Percentiles rank a stretch among this genome's conserved stretches.
Evolutionary conservation across 2,329 filamentous ascomycete genomes (phyloP).

Genomic region (Epichloe festucae): DNA sequence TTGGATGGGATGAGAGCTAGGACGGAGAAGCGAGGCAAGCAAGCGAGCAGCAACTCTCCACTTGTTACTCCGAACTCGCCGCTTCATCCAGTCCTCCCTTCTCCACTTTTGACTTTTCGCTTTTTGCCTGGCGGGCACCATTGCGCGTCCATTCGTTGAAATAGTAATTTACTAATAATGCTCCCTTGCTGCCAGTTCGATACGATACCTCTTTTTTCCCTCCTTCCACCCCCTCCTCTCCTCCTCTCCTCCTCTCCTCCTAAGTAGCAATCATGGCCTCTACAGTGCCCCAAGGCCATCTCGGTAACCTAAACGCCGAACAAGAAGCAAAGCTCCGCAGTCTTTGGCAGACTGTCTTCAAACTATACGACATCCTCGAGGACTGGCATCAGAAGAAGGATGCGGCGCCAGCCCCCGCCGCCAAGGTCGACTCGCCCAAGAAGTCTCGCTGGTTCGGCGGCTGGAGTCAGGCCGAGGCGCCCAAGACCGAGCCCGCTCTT

Average conservation of each 20-base stretch:
- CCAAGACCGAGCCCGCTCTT: neutral
- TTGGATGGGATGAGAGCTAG: too few relatives aligned
- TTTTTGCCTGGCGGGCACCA: too few relatives aligned
- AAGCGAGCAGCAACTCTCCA: too few relatives aligned
- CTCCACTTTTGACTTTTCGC: too few relatives aligned
- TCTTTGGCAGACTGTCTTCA: constrained; percentile 13
- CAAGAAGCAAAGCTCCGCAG: constrained; percentile 14
- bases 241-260: too few relatives aligned
- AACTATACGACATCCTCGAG: constrained; percentile 9
- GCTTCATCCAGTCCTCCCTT: too few relatives aligned
- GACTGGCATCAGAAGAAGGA: constrained; percentile 1
- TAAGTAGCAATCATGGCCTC: constrained; percentile 1
- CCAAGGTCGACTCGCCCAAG: constrained; percentile 2
- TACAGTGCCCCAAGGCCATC: constrained; percentile 3
- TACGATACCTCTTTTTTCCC: neutral
- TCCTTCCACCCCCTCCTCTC: neutral
- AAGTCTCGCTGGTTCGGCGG: constrained; percentile 6
- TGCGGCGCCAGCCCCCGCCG: neutral
- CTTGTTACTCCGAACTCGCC: too few relatives aligned
- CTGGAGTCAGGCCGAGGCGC: neutral
- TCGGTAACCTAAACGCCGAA: constrained; percentile 13
- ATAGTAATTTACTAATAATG: too few relatives aligned
- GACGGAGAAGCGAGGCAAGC: too few relatives aligned
- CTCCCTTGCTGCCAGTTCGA: too few relatives aligned
- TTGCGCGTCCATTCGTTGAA: too few relatives aligned